Conservation (phyloP, 1,139 yeast genomes). For the Pichia sp. region DNA sequence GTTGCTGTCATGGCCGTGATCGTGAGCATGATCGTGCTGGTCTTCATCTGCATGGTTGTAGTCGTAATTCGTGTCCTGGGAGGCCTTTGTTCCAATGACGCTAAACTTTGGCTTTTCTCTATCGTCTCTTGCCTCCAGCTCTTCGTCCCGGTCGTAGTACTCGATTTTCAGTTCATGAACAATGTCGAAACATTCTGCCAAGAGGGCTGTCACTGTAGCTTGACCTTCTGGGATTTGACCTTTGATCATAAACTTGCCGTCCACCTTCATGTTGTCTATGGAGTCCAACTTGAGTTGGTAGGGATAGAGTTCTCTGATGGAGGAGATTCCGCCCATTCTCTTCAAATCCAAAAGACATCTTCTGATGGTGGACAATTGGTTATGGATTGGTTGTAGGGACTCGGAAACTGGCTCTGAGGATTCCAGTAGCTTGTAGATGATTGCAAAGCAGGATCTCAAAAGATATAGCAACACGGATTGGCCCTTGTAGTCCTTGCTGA, state of each 20-base stretch:
- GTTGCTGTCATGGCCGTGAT: not conserved
- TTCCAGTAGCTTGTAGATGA: constrained; percentile 81
- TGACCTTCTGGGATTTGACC: constrained; percentile 95
- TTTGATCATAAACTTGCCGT: constrained; percentile 87
- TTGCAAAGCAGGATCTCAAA: constrained; percentile 83
- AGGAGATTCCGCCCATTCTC: constrained; percentile 86
- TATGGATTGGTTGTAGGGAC: constrained; percentile 86
- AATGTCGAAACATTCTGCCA: constrained; percentile 93
- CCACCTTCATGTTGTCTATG: constrained; percentile 76
- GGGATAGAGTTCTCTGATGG: constrained; percentile 85
- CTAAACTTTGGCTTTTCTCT: constrained; percentile 21
- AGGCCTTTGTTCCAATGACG: constrained; percentile 31
- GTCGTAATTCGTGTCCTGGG: constrained; percentile 32
- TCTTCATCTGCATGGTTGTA: constrained; percentile 28
- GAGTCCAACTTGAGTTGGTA: constrained; percentile 92
- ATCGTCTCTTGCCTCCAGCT: constrained; percentile 23
- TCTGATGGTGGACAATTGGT: constrained; percentile 86
- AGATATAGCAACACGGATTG: constrained; percentile 73
- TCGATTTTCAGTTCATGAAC: constrained; percentile 87
- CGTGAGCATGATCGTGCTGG: not conserved
- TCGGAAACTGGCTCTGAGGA: constrained; percentile 94
- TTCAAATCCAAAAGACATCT: constrained; percentile 84
- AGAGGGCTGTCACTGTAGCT: constrained; percentile 81
- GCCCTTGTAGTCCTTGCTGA: constrained; percentile 41
- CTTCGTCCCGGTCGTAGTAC: constrained; percentile 53